Base-by-base conservation (phyloP, 2,329 filamentous ascomycete genomes). In the Aspergillus fijiensis region DNA sequence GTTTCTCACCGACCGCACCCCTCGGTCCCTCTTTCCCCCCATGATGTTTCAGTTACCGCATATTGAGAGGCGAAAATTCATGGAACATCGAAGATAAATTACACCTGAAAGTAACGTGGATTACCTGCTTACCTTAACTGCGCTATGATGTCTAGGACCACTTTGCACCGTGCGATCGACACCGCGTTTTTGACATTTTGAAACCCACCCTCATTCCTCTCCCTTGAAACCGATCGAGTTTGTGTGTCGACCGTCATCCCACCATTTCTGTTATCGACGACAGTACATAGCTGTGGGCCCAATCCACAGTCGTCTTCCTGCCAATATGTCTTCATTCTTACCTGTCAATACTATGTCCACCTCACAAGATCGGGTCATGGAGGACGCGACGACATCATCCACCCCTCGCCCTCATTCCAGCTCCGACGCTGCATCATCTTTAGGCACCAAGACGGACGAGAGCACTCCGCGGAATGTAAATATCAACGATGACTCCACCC, bases 311-410 rank as follows among this genome's bases (percentile, higher is more conserved):
- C 66, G 62, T 65, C 61, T 67, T 66, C 62, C 63, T 66, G 72
- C 64, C 69, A 80, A 72, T 69, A 85, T 87, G 83, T 80, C 84
- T 65, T 78, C 82, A 60, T 88, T 88, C 72, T 80, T 82, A 70
- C 82, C 86, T 63, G 84, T 87, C 71, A 88, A 87, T 74, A 82
- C 81, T 62, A 81, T 80, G 59, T 76, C 84, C 58, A 73, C 79
- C 55, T 75, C 79, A 61, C 77, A 78, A 55, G 72, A 74, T 55
- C 72, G 72, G 60, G 72, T 78, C 53, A 77, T 79, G 63, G 80
- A 80, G 54, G 84, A 84, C 64, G 84, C 83, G 65, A 81, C 78
- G 55, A 83, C 81, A 50, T 81, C 85, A n/a, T 82, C 81, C 7
- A 87, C 85, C 25, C 84, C 80, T 60, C 84, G 77, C 77, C 76